phyloP scores from a whole-genome alignment of 495 filamentous ascomycete species.

The Evernia prunastri region DNA sequence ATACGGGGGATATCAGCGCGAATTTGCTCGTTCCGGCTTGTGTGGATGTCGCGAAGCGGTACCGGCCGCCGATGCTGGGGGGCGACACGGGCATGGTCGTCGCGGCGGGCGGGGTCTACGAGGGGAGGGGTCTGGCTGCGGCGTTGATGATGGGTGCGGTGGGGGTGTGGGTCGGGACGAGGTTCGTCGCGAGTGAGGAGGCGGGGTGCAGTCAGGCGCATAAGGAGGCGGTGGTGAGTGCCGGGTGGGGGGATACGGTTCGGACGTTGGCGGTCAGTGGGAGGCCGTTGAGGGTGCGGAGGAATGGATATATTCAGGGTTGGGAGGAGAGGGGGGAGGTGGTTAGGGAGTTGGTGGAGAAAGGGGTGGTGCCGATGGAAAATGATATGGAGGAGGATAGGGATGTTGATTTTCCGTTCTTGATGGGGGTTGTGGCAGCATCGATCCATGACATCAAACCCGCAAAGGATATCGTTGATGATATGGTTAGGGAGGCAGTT shows the following conservation, averaged over 20 bases:
- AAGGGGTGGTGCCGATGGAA: conserved; percentile 71
- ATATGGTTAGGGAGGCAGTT: conserved; percentile 80
- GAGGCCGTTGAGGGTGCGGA: conserved; percentile 68
- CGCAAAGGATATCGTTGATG: conserved; percentile 70
- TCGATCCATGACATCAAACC: conserved; percentile 67
- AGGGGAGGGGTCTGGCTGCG: conserved; percentile 64
- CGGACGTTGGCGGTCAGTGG: conserved; percentile 74
- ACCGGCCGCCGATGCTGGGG: conserved; percentile 46
- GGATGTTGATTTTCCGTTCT: conserved; percentile 67
- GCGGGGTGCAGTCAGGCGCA: conserved; percentile 71
- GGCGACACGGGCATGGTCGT: conserved; percentile 59
- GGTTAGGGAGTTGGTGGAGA: conserved; percentile 62
- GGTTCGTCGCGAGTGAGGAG: conserved; percentile 74
- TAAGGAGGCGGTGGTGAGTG: conserved; percentile 72
- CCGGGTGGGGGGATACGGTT: conserved; percentile 65
- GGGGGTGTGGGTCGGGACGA: conserved; percentile 79
- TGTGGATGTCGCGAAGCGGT: conserved; percentile 62
- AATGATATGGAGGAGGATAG: conserved; percentile 68
- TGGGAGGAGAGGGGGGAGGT: conserved; percentile 72
- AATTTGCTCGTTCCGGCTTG: conserved; percentile 68
- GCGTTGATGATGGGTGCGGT: conserved; percentile 66
- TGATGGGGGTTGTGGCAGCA: conserved; percentile 93
- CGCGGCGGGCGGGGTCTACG: conserved; percentile 67
- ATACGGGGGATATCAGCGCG: conserved; percentile 70
- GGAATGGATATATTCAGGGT: conserved; percentile 70